Evolutionary conservation across 805 yeast species (phyloP).

Genomic region (Suhomyces emberorum): DNA sequence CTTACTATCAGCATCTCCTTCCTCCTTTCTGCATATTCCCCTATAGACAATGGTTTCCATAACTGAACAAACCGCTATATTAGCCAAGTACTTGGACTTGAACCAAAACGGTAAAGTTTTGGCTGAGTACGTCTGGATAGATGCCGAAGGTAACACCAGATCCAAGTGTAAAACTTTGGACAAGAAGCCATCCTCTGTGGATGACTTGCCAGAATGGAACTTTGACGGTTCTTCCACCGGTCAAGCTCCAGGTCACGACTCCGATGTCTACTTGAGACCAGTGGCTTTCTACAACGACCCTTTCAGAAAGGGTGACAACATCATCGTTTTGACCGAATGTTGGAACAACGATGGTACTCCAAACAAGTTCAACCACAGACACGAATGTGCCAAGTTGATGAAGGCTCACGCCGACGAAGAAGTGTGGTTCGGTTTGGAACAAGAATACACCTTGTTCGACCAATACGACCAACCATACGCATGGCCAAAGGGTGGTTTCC

Average conservation of each 20-base stretch:
- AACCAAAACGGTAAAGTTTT: constrained; percentile 83
- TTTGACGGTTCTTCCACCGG: constrained; percentile 98
- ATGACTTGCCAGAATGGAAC: constrained; percentile 98
- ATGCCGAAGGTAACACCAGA: constrained; percentile 85
- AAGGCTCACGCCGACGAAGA: constrained; percentile 80
- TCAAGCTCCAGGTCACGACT: constrained; percentile 98
- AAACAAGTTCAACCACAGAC: constrained; percentile 97
- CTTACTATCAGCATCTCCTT: background rate
- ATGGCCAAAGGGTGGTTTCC: constrained; percentile 99
- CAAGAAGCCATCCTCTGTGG: constrained; percentile 65
- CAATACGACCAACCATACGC: constrained; percentile 87
- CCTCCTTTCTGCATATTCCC: background rate
- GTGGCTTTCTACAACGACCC: constrained; percentile 94
- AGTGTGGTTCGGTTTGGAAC: constrained; percentile 98
- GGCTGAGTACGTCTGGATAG: constrained; percentile 98
- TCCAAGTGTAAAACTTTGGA: constrained; percentile 88
- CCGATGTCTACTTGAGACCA: constrained; percentile 95
- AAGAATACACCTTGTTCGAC: constrained; percentile 96
- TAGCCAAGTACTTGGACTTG: constrained; percentile 78
- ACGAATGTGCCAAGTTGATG: constrained; percentile 93
- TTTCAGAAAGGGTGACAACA: constrained; percentile 96
- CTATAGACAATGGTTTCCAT: constrained; percentile 30
- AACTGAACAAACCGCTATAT: constrained; percentile 70
- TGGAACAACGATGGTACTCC: constrained; percentile 99
- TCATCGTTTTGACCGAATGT: constrained; percentile 92